phyloP scores from a whole-genome alignment of 176 grass and related monocot genomes.

The Triticum turgidum region DNA sequence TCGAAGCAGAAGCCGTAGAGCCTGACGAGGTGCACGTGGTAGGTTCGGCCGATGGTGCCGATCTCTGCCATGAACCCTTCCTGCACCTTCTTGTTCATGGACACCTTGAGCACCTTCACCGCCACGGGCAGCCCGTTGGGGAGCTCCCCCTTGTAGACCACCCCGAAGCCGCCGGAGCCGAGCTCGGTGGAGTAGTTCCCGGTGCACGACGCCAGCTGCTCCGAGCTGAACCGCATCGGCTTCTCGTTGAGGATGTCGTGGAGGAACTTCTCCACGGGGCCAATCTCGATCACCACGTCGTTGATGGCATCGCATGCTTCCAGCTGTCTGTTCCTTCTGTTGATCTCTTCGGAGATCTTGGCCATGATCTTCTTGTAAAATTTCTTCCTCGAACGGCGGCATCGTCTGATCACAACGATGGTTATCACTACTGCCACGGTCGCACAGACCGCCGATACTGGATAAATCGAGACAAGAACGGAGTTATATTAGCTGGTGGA shows the following conservation, averaged over 20 bases:
- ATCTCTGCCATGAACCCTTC: constrained; percentile 83
- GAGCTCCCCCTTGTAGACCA: constrained; percentile 57
- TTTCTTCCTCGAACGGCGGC: not conserved
- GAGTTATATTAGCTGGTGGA: not conserved
- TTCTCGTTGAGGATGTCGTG: constrained; percentile 57
- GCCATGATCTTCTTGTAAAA: constrained; percentile 10
- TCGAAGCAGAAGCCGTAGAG: constrained; percentile 91
- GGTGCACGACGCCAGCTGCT: constrained; percentile 46
- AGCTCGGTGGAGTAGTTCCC: constrained; percentile 39
- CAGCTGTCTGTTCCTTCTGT: not conserved
- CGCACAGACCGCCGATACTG: constrained; percentile 12
- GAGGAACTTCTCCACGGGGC: constrained; percentile 48
- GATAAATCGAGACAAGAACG: not conserved
- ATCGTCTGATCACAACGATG: constrained; percentile 14
- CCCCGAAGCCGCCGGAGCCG: constrained; percentile 63
- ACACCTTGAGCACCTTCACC: constrained; percentile 55
- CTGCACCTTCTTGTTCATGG: constrained; percentile 46
- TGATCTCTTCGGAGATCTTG: not conserved
- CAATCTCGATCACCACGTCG: constrained; percentile 44
- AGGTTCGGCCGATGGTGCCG: constrained; percentile 60
- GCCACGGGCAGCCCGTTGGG: constrained; percentile 51
- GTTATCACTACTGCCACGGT: not conserved
- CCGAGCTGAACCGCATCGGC: constrained; percentile 49
- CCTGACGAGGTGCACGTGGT: constrained; percentile 73
- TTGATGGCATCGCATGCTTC: not conserved